Evolutionary conservation across 139 green algal species (phyloP).

Genomic region (Chloropicon primus): DNA sequence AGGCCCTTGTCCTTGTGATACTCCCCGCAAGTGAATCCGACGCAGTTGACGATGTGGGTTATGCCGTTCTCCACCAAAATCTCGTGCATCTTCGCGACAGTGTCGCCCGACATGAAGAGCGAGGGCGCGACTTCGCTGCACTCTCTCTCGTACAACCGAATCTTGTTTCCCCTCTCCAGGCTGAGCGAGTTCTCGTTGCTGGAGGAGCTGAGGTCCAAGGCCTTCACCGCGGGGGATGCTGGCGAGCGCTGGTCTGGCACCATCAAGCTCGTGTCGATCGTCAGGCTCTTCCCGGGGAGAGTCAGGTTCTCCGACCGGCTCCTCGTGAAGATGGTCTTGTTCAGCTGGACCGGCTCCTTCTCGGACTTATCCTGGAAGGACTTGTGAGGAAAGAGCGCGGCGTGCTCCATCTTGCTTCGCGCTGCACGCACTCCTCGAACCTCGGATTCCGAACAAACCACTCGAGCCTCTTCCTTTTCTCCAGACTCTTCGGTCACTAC

Average conservation of each 20-base stretch:
- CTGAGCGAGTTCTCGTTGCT: not conserved
- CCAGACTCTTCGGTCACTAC: no score
- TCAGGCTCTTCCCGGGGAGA: not conserved
- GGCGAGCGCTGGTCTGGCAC: not conserved
- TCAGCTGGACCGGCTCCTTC: not conserved
- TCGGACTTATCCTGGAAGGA: not conserved
- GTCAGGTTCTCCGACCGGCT: not conserved
- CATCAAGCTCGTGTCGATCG: not conserved
- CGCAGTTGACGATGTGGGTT: constrained; percentile 93
- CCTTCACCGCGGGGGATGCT: not conserved
- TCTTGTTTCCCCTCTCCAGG: constrained; percentile 46
- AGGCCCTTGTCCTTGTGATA: constrained; percentile 68
- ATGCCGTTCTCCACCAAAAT: constrained; percentile 55
- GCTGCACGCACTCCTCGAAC: no score
- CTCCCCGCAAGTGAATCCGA: constrained; percentile 74
- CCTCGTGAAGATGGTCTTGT: not conserved
- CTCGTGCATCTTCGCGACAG: constrained; percentile 59
- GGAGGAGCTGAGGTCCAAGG: not conserved
- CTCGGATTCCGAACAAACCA: no score
- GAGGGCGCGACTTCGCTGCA: constrained; percentile 56
- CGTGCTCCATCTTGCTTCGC: not conserved
- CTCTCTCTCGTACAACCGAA: constrained; percentile 47
- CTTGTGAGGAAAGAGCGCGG: not conserved
- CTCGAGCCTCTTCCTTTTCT: no score
- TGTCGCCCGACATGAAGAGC: constrained; percentile 70